These are phyloP conservation scores for Stygiomarasmius scandens DNA, from an alignment of 1,284 basidiomycete species.

Conservation along the genomic window DNA sequence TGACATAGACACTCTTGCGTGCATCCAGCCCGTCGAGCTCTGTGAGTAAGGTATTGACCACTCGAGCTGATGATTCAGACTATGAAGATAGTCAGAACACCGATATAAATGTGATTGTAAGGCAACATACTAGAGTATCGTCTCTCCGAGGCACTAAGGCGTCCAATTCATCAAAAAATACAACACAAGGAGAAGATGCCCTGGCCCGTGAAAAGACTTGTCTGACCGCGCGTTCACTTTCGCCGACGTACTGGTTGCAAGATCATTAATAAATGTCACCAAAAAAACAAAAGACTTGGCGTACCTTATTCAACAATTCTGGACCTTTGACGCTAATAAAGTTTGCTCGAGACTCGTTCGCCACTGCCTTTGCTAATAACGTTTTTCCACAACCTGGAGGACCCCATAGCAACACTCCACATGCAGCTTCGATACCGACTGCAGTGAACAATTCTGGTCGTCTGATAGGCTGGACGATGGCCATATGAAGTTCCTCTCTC, in stretches of 20 bases:
- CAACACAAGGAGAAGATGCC: slow-evolving; percentile 87
- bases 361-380: slow-evolving; percentile 93
- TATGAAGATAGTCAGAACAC: slow-evolving; percentile 30
- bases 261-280: neutral
- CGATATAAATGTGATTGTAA: neutral
- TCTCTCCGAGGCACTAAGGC: slow-evolving; percentile 94
- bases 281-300: slow-evolving; percentile 21
- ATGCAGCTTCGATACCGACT: slow-evolving; percentile 86
- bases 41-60: slow-evolving; percentile 96
- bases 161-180: slow-evolving; percentile 97
- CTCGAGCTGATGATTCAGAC: slow-evolving; percentile 96
- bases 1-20: slow-evolving; percentile 91
- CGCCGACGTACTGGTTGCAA: slow-evolving; percentile 84
- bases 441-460: slow-evolving; percentile 87
- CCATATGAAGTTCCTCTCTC: slow-evolving; percentile 94
- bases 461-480: slow-evolving; percentile 93
- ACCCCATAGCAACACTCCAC: slow-evolving; percentile 97
- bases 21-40: slow-evolving; percentile 94
- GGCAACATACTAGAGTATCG: slow-evolving; percentile 73
- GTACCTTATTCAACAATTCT: slow-evolving; percentile 92
- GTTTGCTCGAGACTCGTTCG: slow-evolving; percentile 92
- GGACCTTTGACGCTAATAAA: slow-evolving; percentile 98
- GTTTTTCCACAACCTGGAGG: slow-evolving; percentile 99
- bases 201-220: slow-evolving; percentile 91
- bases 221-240: slow-evolving; percentile 93